Evolutionary conservation across 805 yeast species (phyloP).

Genomic region (Debaryomyces maramus): DNA sequence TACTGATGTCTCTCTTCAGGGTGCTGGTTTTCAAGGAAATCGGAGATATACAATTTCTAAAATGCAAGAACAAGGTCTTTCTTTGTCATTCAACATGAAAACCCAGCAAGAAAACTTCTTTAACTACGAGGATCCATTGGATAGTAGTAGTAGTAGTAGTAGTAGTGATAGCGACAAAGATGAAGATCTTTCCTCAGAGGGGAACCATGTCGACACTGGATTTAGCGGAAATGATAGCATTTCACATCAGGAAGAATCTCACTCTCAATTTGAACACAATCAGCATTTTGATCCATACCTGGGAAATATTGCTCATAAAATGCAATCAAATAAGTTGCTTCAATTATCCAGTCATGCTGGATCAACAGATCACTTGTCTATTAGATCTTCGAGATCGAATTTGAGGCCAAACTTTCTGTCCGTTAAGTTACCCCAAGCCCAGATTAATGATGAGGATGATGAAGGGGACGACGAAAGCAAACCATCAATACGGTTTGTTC

Average conservation of each 20-base stretch:
- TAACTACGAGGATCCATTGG: slow-evolving; percentile 23
- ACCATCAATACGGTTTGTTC: slow-evolving; percentile 62
- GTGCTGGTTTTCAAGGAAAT: slow-evolving; percentile 22
- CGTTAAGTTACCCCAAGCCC: slow-evolving; percentile 68
- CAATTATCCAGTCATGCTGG: neutral
- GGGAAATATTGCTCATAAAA: neutral
- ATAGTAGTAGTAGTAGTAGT: slow-evolving; percentile 11
- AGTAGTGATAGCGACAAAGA: slow-evolving; percentile 14
- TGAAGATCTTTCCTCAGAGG: neutral
- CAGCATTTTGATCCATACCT: neutral
- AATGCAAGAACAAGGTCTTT: slow-evolving; percentile 67
- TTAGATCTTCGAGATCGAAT: slow-evolving; percentile 35
- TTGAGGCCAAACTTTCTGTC: slow-evolving; percentile 67
- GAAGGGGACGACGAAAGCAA: slow-evolving; percentile 49
- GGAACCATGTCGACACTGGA: neutral
- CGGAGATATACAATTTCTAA: slow-evolving; percentile 58
- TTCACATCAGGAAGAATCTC: too few species aligned
- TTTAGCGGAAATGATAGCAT: neutral
- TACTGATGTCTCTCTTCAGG: slow-evolving; percentile 4
- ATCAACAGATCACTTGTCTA: slow-evolving; percentile 29
- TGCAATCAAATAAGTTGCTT: neutral
- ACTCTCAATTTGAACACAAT: neutral
- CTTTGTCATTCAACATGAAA: slow-evolving; percentile 73
- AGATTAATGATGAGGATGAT: slow-evolving; percentile 64
- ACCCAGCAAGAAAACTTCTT: slow-evolving; percentile 44